A percentile compares a stretch with the other conserved stretches of the same genome.
phyloP scores from a whole-genome alignment of 768 basidiomycete genomes.

The Nidularia pulvinata region DNA sequence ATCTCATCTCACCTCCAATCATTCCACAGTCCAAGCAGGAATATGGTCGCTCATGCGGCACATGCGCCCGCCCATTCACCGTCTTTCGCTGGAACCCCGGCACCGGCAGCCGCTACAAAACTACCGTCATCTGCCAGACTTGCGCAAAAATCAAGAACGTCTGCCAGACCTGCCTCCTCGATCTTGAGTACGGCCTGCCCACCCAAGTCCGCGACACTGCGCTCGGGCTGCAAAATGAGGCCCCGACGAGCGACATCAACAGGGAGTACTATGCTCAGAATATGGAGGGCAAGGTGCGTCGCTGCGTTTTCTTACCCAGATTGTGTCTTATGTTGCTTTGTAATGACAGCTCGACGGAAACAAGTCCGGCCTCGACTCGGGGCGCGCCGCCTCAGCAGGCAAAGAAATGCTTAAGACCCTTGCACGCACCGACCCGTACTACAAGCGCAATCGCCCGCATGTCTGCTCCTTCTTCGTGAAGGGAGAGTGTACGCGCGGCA shows the following conservation, averaged over 20 bases:
- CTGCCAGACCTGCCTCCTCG: constrained; percentile 96
- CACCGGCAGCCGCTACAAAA: constrained; percentile 90
- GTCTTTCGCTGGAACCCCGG: constrained; percentile 99
- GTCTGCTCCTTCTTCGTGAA: constrained; percentile 95
- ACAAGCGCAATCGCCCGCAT: constrained; percentile 95
- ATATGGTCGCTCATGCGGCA: constrained; percentile 94
- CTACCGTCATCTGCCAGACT: constrained; percentile 96
- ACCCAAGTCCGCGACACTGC: constrained; percentile 98
- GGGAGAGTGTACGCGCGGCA: constrained; percentile 91
- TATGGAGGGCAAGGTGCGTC: constrained; percentile 78
- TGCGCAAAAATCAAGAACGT: constrained; percentile 97
- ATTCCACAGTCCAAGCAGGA: constrained; percentile 88
- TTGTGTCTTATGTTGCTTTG: neutral
- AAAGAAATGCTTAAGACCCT: constrained; percentile 97
- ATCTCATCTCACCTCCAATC: neutral
- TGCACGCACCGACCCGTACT: constrained; percentile 95
- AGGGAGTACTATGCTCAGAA: constrained; percentile 95
- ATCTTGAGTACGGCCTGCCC: constrained; percentile 94
- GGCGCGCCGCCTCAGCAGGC: constrained; percentile 72
- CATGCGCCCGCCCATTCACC: constrained; percentile 95
- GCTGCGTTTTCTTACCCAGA: neutral
- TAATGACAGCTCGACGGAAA: constrained; percentile 63
- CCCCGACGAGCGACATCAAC: constrained; percentile 97
- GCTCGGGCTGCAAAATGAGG: constrained; percentile 79
- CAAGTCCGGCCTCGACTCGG: constrained; percentile 63